A percentile compares a stretch with the other conserved stretches of the same genome.
Conservation (phyloP, 1,284 basidiomycete genomes). For the Rhodotorula sp. region DNA sequence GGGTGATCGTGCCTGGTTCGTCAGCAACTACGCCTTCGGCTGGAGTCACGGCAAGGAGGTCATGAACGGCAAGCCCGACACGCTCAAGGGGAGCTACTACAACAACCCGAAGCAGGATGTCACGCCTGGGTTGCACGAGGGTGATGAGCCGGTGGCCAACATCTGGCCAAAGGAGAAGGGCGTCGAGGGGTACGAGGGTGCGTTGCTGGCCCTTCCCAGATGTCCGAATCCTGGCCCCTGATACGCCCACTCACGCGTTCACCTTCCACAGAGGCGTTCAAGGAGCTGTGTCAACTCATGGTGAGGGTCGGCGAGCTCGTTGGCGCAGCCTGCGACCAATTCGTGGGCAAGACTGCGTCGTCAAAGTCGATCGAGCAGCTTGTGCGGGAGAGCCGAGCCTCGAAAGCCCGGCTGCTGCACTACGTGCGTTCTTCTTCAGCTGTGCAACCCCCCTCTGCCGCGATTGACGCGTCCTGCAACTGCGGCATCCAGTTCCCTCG, state of each 20-base stretch:
- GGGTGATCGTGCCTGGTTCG: constrained; percentile 46
- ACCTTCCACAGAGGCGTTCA: constrained; percentile 67
- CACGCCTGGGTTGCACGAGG: constrained; percentile 53
- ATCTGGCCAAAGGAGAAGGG: constrained; percentile 74
- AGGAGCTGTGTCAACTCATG: constrained; percentile 76
- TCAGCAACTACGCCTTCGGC: constrained; percentile 60
- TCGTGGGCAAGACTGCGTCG: constrained; percentile 28
- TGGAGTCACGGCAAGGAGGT: constrained; percentile 96
- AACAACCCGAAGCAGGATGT: constrained; percentile 77
- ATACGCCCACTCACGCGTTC: too few relatives aligned
- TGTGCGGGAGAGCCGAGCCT: constrained; percentile 65
- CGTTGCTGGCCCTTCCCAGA: constrained; percentile 44
- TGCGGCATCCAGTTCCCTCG: constrained; percentile 23
- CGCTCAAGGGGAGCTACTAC: constrained; percentile 86
- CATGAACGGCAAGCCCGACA: constrained; percentile 90
- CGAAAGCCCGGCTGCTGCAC: constrained; percentile 82
- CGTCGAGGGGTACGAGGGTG: constrained; percentile 67
- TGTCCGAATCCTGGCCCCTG: not conserved
- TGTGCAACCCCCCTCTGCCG: not conserved
- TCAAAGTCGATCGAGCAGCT: constrained; percentile 56
- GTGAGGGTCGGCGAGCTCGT: constrained; percentile 76
- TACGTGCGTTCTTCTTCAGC: constrained; percentile 61
- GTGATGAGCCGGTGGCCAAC: constrained; percentile 57
- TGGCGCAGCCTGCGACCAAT: constrained; percentile 72
- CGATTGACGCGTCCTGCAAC: too few relatives aligned